Conservation (phyloP, 2,329 filamentous ascomycete genomes). For the Rhynchosporium graminicola region DNA sequence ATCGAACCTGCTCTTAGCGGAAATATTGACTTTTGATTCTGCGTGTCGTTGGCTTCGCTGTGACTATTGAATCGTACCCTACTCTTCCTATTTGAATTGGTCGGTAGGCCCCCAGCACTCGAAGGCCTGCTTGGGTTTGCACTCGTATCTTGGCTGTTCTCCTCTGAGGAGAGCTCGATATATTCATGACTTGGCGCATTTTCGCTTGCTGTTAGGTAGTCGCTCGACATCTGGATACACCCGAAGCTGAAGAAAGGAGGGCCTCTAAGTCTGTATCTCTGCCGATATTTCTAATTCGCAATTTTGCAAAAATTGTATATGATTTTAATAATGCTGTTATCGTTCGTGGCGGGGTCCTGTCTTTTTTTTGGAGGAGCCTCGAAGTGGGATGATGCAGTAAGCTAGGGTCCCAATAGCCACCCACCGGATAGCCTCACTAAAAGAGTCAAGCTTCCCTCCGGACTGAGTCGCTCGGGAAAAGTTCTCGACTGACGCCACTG, state of each 20-base stretch:
- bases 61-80: conserved; percentile 40
- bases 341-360: conserved; percentile 8
- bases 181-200: conserved; percentile 23
- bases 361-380: background rate
- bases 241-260: background rate
- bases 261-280: background rate
- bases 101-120: conserved; percentile 28
- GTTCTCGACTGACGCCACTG: conserved; percentile 16
- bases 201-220: conserved; percentile 31
- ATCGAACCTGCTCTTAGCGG: conserved; percentile 32
- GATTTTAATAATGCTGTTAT: background rate
- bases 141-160: conserved; percentile 29
- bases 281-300: background rate
- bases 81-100: conserved; percentile 25
- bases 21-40: conserved; percentile 34
- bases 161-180: conserved; percentile 27
- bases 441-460: background rate
- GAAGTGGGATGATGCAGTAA: conserved; percentile 6
- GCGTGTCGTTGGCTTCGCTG: conserved; percentile 38
- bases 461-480: conserved; percentile 2
- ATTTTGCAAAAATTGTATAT: background rate
- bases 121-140: conserved; percentile 32
- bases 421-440: conserved; percentile 2
- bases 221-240: conserved; percentile 30
- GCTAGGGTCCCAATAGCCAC: background rate